Base-by-base conservation (phyloP, 2,329 filamentous ascomycete genomes). In the Ceratocystis albifundus region DNA sequence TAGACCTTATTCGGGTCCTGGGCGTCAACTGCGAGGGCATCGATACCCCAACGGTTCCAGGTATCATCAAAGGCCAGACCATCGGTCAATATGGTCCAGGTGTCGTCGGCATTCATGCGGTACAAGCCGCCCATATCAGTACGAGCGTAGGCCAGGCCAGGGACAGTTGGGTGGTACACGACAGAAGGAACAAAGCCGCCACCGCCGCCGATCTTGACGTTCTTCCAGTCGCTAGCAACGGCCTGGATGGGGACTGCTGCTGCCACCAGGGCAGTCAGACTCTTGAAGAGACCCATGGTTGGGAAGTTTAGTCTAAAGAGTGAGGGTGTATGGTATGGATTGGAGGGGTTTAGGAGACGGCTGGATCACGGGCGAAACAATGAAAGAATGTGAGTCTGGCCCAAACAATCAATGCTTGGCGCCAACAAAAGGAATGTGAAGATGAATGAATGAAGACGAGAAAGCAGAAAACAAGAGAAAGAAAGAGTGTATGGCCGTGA, bases 101-200 rank as follows among this genome's bases (percentile, higher is more conserved):
- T 79, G 69, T 84, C 80, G 71, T 83, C 81, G 10, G 75, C 65
- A 69, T 84, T 84, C 25, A 83, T 75, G 67, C 78, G 76, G 73
- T 84, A 84, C 10, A 82, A 75, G 7, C 82, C 81, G 20, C 82
- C 82, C 68, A 84, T 84, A 68, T 84, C 82, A 1, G 82, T 82
- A 48, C 82, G 76, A 28, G 80, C 80, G 69, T 83, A 84, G 1
- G 80, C 80, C 5, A 84, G 72, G 4, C 80, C 81, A 69, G 78
- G 75, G 4, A 72, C 73, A 45, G 74, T 78, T 3, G 80, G 80
- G 70, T 84, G 82, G 73, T 84, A 84, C n/a, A 82, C 76, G 64
- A 84, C 81, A 25, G 81, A 78, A 3, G 80, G 77, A 3, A 81
- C 76, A 70, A 84, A 84, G 41, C 82, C 82, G 64, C 82, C 82